A percentile compares a stretch with the other conserved stretches of the same genome.
Evolutionary conservation across 768 basidiomycete species (phyloP).

Genomic region (Trametes gibbosa): DNA sequence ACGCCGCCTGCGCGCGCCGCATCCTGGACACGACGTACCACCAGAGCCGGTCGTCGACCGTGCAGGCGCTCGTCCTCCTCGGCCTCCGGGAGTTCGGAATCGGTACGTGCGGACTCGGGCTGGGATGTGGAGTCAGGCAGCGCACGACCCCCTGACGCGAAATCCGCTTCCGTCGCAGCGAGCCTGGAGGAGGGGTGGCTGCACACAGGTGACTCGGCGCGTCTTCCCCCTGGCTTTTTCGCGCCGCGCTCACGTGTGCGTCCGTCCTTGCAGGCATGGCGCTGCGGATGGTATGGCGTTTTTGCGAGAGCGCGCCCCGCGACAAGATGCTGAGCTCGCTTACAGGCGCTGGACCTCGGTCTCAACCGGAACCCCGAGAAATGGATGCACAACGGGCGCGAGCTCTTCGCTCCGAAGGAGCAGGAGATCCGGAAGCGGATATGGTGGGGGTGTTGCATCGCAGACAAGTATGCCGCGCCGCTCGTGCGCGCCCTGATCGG

Average conservation of each 20-base stretch:
- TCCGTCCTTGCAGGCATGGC: constrained; percentile 46
- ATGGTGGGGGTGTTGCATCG: constrained; percentile 77
- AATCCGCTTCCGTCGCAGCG: constrained; percentile 26
- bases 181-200: constrained; percentile 85
- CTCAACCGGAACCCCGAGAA: constrained; percentile 74
- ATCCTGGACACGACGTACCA: constrained; percentile 58
- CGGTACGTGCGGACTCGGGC: constrained; percentile 45
- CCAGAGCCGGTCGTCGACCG: constrained; percentile 67
- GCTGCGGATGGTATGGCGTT: constrained; percentile 58
- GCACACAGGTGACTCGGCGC: constrained; percentile 49
- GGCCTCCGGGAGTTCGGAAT: constrained; percentile 86
- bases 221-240: neutral
- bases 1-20: constrained; percentile 56
- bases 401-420: constrained; percentile 60
- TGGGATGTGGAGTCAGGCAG: neutral
- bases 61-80: constrained; percentile 78
- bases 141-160: neutral
- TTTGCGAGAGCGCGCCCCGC: too few species aligned
- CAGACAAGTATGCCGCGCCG: too few species aligned
- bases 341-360: constrained; percentile 77
- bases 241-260: neutral
- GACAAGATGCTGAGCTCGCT: neutral
- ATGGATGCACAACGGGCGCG: constrained; percentile 61
- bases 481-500: too few species aligned
- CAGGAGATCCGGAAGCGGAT: constrained; percentile 69